Evolutionary conservation across 805 yeast genomes (phyloP).

Genomic region (Myxozyma mucilagina): DNA sequence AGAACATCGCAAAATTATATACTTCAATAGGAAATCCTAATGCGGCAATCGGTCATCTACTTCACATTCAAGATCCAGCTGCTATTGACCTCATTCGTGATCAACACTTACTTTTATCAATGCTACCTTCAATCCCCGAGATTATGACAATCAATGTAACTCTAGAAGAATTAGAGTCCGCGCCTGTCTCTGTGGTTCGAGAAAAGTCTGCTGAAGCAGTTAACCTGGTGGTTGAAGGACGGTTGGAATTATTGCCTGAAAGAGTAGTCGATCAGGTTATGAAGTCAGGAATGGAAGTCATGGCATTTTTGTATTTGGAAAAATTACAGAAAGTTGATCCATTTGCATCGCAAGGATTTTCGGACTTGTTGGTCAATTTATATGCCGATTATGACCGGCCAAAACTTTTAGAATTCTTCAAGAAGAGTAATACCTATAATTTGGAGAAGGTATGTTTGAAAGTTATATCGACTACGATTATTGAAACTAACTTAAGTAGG

Average conservation of each 20-base stretch:
- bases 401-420: slow-evolving; percentile 61
- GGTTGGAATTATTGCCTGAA: slow-evolving; percentile 64
- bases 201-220: slow-evolving; percentile 49
- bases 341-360: slow-evolving; percentile 55
- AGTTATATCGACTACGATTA: neutral
- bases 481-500: slow-evolving; percentile 38
- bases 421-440: slow-evolving; percentile 55
- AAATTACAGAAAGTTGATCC: slow-evolving; percentile 59
- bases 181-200: slow-evolving; percentile 48
- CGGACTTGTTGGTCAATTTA: slow-evolving; percentile 64
- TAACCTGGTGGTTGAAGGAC: slow-evolving; percentile 56
- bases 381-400: slow-evolving; percentile 62
- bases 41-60: slow-evolving; percentile 64
- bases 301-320: slow-evolving; percentile 68
- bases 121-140: slow-evolving; percentile 40
- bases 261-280: slow-evolving; percentile 47
- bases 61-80: slow-evolving; percentile 54
- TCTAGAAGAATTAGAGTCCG: slow-evolving; percentile 42
- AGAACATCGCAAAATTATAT: slow-evolving; percentile 47
- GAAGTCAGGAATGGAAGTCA: slow-evolving; percentile 39
- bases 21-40: slow-evolving; percentile 57
- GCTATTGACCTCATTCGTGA: slow-evolving; percentile 59
- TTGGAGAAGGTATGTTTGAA: slow-evolving; percentile 46
- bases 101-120: slow-evolving; percentile 52
- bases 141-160: slow-evolving; percentile 40